Conservation (phyloP, 139 green algal species). For the Asterochloris sp. region DNA sequence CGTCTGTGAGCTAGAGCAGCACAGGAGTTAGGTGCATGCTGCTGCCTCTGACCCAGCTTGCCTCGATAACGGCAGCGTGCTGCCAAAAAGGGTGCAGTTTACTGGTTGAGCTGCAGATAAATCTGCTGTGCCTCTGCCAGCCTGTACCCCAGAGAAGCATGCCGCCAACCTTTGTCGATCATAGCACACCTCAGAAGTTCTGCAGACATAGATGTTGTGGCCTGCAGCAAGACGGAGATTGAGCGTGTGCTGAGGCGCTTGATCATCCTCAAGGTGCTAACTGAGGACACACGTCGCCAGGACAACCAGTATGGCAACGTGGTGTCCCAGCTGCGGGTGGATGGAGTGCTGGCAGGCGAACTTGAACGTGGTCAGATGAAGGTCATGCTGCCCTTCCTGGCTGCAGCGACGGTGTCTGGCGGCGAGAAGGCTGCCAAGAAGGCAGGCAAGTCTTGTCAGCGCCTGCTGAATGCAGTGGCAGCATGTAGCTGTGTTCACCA, state of each 20-base stretch:
- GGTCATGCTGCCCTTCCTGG: conserved; percentile 24
- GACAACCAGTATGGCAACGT: conserved; percentile 45
- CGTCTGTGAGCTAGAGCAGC: too few species aligned
- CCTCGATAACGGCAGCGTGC: too few species aligned
- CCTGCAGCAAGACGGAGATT: conserved; percentile 27
- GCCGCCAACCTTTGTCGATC: too few species aligned
- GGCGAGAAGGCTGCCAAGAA: not conserved
- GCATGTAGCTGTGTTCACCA: too few species aligned
- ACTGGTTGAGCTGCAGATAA: too few species aligned
- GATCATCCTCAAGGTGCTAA: conserved; percentile 40
- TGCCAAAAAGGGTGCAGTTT: too few species aligned
- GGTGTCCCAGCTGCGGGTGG: conserved; percentile 12
- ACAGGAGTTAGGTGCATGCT: too few species aligned
- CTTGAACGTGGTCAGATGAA: not conserved
- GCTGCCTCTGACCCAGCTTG: too few species aligned
- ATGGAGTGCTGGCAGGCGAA: not conserved
- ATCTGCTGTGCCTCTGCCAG: too few species aligned
- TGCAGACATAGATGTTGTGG: not conserved
- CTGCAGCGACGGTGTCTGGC: not conserved
- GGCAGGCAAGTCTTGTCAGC: not conserved
- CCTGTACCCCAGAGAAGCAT: too few species aligned
- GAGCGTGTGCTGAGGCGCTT: conserved; percentile 51
- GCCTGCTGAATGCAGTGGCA: too few species aligned
- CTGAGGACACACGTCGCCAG: conserved; percentile 46
- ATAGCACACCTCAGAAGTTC: too few species aligned